Percentiles rank a stretch among this genome's conserved stretches.
Evolutionary conservation across 1,284 basidiomycete genomes (phyloP).

Genomic region (Malassezia nana): DNA sequence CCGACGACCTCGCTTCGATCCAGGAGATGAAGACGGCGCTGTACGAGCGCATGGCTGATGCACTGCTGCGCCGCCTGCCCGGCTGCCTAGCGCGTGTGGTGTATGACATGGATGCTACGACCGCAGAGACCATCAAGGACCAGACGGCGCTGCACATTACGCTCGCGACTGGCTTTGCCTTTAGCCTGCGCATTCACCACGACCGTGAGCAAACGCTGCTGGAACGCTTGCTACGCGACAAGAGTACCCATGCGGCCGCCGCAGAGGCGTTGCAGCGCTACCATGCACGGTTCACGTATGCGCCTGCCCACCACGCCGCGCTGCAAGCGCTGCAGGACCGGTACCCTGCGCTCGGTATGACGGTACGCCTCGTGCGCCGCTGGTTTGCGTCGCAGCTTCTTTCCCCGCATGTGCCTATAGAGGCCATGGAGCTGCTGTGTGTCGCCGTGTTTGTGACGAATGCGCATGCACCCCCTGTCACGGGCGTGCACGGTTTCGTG

Average conservation of each 20-base stretch:
- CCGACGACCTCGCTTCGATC: slow-evolving; percentile 81
- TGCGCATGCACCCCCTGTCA: slow-evolving; percentile 48
- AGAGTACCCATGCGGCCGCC: slow-evolving; percentile 49
- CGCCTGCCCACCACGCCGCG: slow-evolving; percentile 73
- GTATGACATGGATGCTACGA: slow-evolving; percentile 51
- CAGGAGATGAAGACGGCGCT: slow-evolving; percentile 93
- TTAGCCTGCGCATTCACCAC: slow-evolving; percentile 72
- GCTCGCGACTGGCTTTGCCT: slow-evolving; percentile 74
- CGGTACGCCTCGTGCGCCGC: slow-evolving; percentile 76
- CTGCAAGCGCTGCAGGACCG: slow-evolving; percentile 70
- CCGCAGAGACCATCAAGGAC: slow-evolving; percentile 55
- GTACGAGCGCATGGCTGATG: slow-evolving; percentile 38
- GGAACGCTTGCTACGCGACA: slow-evolving; percentile 57
- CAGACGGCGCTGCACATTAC: slow-evolving; percentile 66
- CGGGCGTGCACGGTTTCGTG: slow-evolving; percentile 63
- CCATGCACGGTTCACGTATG: slow-evolving; percentile 62
- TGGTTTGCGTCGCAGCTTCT: slow-evolving; percentile 90
- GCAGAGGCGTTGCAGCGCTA: slow-evolving; percentile 61
- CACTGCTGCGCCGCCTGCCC: slow-evolving; percentile 25
- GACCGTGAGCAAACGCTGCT: slow-evolving; percentile 73
- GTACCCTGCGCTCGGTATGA: slow-evolving; percentile 68
- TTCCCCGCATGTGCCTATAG: slow-evolving; percentile 58
- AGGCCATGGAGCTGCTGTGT: slow-evolving; percentile 77
- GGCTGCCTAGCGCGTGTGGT: slow-evolving; percentile 20
- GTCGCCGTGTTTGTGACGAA: slow-evolving; percentile 55